Evolutionary conservation across 768 basidiomycete species (phyloP), one percentile per base, ranked within the genome.

Genomic region (Boletellus ananas): DNA sequence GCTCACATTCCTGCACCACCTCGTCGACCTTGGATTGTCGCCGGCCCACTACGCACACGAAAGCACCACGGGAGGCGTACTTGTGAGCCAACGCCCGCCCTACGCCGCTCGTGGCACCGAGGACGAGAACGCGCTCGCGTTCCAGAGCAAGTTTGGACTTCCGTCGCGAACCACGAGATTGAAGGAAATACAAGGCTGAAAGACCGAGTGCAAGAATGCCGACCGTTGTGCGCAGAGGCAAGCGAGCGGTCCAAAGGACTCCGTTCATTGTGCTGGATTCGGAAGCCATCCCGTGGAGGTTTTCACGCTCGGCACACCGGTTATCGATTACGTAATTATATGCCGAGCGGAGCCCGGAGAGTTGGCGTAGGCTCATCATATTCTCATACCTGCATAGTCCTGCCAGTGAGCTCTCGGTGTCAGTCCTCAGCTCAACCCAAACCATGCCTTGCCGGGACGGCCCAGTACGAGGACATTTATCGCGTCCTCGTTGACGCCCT

Each of bases 61-160:
- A 73, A 7, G 89, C 89, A 7, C 91, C 91, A n/a, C 88, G 74
- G 47, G 72, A 63, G 5, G 87, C 83, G 57, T 94, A 94, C 54
- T 77, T 70, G 12, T 75, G 71, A 1, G 90, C 90, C 38, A 94
- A 71, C 4, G 78, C 72, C 37, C 78, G 75, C 1, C 94, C 94
- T 21, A 95, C 82, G 0, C 94, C 94, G 41, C 85, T 85, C 2
- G 89, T 87, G 1, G 86, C 91, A 6, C 94, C 94, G 7, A 96
- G 66, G 42, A 96, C 72, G 2, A 96, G 65, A 6, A 94, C 85
- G 0, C 90, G 80, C 62, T 95, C 93, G 3, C 72, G 54, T 1
- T 47, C 47, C n/a, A 64, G 70, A 8, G 72, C 60, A 8, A 86
- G 57, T 47, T 69, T 71, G 21, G 52, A 45, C 3, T 62, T 63